Evolutionary conservation across 495 filamentous ascomycete species (phyloP), one percentile per base, ranked within the genome.

Genomic region (Penicillium mononematosum): DNA sequence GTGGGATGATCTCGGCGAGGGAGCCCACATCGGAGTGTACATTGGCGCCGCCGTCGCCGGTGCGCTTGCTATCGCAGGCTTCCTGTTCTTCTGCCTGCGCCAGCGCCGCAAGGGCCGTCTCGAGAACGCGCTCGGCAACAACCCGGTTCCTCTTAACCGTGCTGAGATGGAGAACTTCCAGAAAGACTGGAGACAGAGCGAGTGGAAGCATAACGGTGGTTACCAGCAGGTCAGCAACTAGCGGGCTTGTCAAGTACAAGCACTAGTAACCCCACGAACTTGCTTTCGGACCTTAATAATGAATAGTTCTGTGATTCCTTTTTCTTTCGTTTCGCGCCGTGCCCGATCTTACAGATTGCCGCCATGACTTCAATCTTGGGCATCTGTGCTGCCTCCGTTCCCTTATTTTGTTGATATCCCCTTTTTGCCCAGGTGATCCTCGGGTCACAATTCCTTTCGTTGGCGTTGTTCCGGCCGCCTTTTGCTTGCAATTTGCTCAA

Each of bases 91-190:
- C 72, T 89, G 83, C 72, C 68, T 91, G 67, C 79, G 77, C 44
- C 87, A 91, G 67, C 80, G 89, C 48, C 78, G 83, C 43, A 75
- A 78, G 39, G 90, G 90, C 29, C 78, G 82, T 58, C 75, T 75
- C 25, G 88, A 92, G 65, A 80, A 82, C 27, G 80, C 78, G 48
- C 59, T 83, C 4, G 79, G 79, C 20, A 78, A 85, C 51, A 76
- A 80, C 53, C 75, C 77, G 44, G 79, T 74, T 55, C 73, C 82
- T 63, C 76, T 76, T 45, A 85, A 89, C 58, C 83, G 83, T 6
- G 71, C 78, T n/a, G 88, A 89, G 70, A 75, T 88, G 56, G 75
- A 85, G 64, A 78, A 81, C 48, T 85, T 72, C 64, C 75, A 81
- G 60, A 59, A 68, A 14, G 67, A 70, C 25, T 77, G 74, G 74